Evolutionary conservation across 768 basidiomycete genomes (phyloP), one percentile per base, ranked within the genome.

Genomic region (Myochromella boudieri): DNA sequence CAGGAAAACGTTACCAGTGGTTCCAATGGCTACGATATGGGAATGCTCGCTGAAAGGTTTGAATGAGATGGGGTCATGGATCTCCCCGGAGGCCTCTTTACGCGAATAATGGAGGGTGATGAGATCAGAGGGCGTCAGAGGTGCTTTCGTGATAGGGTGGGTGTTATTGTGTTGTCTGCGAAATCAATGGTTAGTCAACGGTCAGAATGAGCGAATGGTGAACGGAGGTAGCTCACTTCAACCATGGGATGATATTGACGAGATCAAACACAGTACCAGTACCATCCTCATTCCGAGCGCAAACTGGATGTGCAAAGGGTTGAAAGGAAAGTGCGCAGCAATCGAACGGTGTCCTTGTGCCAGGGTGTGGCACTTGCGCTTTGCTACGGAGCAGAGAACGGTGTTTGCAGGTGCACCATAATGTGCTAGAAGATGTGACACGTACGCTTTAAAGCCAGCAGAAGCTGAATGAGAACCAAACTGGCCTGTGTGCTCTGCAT

Each of bases 1-100:
- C 14, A 95, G 75, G 65, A 89, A 98, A 11, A 98, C 93, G 61
- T 97, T 97, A 12, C 93, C 94, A 0, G 92, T 93, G 0, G 83
- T 86, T 5, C 85, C 84, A 55, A 97, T 84, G 32, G 91, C 89
- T 28, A 93, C 90, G 45, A 99, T 90, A 61, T 97, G 90, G 1
- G 95, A 95, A 63, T 98, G 95, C 52, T 95, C 87, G 61, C 79
- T 94, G 76, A 99, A 97, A 2, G 91, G 87, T 64, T 97, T 98
- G 80, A 95, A 99, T 3, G 93, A 92, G 34, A 99, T 93, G 0
- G 97, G 97, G 64, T 99, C 97, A 63, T 97, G 87, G 10, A 91
- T 81, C 65, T 93, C 88, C 29, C 88, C 88, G 20, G 91, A 82
- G 2, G 88, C 72, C 59, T 78, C 77, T 64, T 95, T 95, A 51